Evolutionary conservation across 768 basidiomycete genomes (phyloP).

Genomic region (Mycena metata): DNA sequence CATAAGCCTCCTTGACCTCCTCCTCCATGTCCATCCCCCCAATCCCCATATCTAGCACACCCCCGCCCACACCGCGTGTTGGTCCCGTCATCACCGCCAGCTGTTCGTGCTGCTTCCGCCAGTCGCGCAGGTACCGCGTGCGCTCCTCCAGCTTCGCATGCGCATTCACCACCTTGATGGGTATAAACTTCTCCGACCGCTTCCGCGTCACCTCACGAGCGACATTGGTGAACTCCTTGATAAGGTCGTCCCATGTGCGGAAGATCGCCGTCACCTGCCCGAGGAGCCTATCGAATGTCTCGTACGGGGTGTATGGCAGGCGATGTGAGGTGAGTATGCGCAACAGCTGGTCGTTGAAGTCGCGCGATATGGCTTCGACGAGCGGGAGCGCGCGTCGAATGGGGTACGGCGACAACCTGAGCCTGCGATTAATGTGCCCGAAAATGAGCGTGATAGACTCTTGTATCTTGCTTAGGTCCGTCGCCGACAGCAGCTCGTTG

Average conservation of each 20-base stretch:
- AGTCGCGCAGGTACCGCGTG: conserved; percentile 86
- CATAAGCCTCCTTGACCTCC: conserved; percentile 96
- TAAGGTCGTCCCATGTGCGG: conserved; percentile 88
- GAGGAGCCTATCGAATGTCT: conserved; percentile 91
- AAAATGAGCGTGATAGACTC: conserved; percentile 91
- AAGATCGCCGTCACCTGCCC: conserved; percentile 82
- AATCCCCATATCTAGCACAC: conserved; percentile 82
- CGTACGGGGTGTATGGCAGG: conserved; percentile 93
- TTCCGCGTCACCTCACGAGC: conserved; percentile 94
- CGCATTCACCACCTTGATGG: conserved; percentile 93
- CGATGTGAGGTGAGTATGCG: conserved; percentile 92
- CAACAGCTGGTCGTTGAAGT: conserved; percentile 96
- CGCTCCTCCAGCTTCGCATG: conserved; percentile 94
- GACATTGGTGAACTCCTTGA: conserved; percentile 94
- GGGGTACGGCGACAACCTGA: conserved; percentile 96
- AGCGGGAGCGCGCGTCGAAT: conserved; percentile 96
- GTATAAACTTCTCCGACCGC: conserved; percentile 93
- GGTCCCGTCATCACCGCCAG: conserved; percentile 97
- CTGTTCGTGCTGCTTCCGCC: conserved; percentile 98
- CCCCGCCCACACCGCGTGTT: conserved; percentile 83
- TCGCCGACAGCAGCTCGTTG: conserved; percentile 95
- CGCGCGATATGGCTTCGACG: conserved; percentile 97
- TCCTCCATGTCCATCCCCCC: conserved; percentile 98
- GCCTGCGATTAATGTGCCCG: conserved; percentile 93
- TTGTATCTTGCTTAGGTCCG: conserved; percentile 95